These are phyloP conservation scores for Patellaria atrata DNA, from an alignment of 495 filamentous ascomycete species.

Conservation along the genomic window DNA sequence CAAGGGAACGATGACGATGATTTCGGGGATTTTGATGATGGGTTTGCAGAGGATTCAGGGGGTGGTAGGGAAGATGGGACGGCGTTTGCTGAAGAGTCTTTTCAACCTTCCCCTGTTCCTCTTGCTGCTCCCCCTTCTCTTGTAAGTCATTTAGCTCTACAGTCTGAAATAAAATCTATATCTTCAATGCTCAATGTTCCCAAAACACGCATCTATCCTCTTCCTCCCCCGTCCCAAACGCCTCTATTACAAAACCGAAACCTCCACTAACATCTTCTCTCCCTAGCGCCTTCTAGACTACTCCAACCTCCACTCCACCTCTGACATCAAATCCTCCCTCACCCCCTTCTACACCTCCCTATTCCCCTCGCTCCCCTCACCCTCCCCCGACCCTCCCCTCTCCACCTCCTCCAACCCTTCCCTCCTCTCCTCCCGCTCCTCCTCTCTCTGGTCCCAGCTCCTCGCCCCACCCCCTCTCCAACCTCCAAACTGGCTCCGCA, in stretches of 20 bases:
- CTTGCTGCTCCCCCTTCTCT: constrained; percentile 28
- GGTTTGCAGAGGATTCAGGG: constrained; percentile 74
- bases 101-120: constrained; percentile 24
- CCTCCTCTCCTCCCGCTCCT: constrained; percentile 52
- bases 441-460: constrained; percentile 92
- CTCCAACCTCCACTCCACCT: no score
- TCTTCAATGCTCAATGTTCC: no score
- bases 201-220: no score
- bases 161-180: no score
- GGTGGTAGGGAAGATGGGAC: constrained; percentile 56
- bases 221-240: no score
- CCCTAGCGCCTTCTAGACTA: no score
- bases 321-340: no score
- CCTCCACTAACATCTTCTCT: no score
- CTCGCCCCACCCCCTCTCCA: constrained; percentile 87
- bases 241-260: no score
- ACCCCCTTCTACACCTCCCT: no score
- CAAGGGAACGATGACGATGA: constrained; percentile 35
- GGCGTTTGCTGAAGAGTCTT: constrained; percentile 80
- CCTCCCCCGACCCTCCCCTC: constrained; percentile 28
- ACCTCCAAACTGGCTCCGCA: constrained; percentile 95
- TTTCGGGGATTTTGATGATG: constrained; percentile 87
- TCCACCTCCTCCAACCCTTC: constrained; percentile 32
- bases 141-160: no score
- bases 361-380: constrained; percentile 39